phyloP scores from a whole-genome alignment of 768 basidiomycete species.

The Lentinula guzmanii region DNA sequence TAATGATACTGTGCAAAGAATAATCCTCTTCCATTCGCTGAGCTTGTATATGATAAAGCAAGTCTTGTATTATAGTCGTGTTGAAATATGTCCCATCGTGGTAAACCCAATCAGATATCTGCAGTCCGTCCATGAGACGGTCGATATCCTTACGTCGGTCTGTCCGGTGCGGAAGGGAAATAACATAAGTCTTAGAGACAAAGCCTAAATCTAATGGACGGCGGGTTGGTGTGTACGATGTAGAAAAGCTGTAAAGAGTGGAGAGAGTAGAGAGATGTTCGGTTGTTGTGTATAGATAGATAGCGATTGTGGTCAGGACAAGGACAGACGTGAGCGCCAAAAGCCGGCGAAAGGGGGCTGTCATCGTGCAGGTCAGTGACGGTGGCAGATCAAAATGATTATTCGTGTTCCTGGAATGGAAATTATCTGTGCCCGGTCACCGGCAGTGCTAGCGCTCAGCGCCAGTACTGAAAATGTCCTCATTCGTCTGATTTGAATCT shows the following conservation, averaged over 20 bases:
- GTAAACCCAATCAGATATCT: conserved; percentile 1
- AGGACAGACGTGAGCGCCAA: background rate
- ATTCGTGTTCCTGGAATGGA: no score
- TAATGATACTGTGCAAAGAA: background rate
- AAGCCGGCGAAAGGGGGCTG: background rate
- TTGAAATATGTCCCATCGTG: conserved; percentile 5
- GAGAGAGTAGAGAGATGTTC: background rate
- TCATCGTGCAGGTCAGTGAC: background rate
- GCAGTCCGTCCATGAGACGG: background rate
- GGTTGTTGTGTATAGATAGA: background rate
- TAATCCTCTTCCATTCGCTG: background rate
- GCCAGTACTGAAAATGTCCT: no score
- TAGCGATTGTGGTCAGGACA: background rate
- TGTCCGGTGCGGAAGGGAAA: conserved; percentile 2
- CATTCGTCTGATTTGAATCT: no score
- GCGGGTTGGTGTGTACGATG: background rate
- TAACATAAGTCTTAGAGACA: conserved; percentile 2
- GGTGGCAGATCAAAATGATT: no score
- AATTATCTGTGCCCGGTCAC: no score
- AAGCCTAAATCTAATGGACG: conserved; percentile 1
- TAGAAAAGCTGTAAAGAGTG: background rate
- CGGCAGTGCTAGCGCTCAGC: no score
- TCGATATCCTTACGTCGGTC: background rate
- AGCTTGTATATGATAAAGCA: conserved; percentile 1
- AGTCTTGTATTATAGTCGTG: background rate